Conservation (phyloP, 176 grass and related monocot genomes). For the Typha latifolia region DNA sequence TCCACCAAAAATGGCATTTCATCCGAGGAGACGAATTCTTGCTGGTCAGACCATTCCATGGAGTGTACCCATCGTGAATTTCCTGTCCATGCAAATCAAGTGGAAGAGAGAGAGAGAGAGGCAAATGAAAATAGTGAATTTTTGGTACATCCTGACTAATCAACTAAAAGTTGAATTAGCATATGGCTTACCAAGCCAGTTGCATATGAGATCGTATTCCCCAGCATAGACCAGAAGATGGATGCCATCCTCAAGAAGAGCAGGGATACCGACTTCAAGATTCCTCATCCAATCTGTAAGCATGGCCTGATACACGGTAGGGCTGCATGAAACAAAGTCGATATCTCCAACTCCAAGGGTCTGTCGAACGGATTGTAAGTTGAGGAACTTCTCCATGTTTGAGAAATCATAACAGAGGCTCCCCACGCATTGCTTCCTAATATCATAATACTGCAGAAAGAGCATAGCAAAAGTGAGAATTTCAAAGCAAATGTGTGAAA, state of each 20-base stretch:
- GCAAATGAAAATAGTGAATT: not conserved
- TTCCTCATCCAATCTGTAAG: conserved; percentile 86
- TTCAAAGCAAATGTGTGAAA: not conserved
- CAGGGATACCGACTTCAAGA: conserved; percentile 84
- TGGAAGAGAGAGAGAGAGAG: not conserved
- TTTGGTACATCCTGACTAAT: not conserved
- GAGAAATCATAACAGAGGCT: conserved; percentile 87
- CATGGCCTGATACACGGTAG: conserved; percentile 77
- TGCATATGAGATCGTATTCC: conserved; percentile 96
- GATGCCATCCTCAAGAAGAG: conserved; percentile 73
- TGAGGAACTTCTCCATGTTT: conserved; percentile 85
- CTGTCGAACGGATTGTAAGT: conserved; percentile 54
- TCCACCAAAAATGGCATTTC: conserved; percentile 53
- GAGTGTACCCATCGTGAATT: conserved; percentile 95
- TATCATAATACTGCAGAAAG: conserved; percentile 66
- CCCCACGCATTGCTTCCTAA: conserved; percentile 71
- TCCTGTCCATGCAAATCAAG: too few relatives aligned
- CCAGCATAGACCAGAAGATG: conserved; percentile 82
- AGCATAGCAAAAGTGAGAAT: not conserved
- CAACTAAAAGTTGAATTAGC: conserved; percentile 6
- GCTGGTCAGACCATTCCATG: conserved; percentile 86
- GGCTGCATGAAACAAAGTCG: conserved; percentile 84
- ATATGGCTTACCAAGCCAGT: conserved; percentile 65
- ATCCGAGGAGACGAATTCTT: conserved; percentile 48
- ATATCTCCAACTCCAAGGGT: conserved; percentile 79